These are phyloP conservation scores for Fraxinus platypoda DNA, from an alignment of 305 asterid species.

Conservation along the genomic window DNA sequence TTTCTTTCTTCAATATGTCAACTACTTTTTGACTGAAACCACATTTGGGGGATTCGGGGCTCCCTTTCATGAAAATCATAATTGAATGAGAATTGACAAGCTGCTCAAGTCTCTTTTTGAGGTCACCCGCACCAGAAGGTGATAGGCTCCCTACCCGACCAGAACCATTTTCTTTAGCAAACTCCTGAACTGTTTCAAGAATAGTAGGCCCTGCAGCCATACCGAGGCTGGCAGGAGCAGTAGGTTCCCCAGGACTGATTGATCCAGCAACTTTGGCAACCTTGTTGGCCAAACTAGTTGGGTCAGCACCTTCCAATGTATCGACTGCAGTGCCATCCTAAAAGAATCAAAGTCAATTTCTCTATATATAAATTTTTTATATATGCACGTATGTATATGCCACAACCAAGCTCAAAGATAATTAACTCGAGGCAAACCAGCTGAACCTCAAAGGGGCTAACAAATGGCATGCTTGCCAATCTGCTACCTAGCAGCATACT, in stretches of 20 bases:
- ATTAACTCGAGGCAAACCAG: neutral
- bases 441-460: neutral
- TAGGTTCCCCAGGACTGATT: slow-evolving; percentile 69
- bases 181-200: slow-evolving; percentile 77
- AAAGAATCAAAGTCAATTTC: slow-evolving; percentile 21
- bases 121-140: slow-evolving; percentile 38
- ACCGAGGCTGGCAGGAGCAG: slow-evolving; percentile 97
- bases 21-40: slow-evolving; percentile 93
- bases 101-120: slow-evolving; percentile 57
- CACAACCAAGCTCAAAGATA: neutral
- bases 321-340: slow-evolving; percentile 84
- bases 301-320: slow-evolving; percentile 94
- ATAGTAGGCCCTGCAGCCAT: slow-evolving; percentile 95
- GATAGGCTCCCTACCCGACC: slow-evolving; percentile 34
- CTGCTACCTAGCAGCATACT: neutral
- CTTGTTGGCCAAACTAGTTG: slow-evolving; percentile 95
- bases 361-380: neutral
- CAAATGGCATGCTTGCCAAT: neutral
- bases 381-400: neutral
- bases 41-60: slow-evolving; percentile 78
- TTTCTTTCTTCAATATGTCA: slow-evolving; percentile 76
- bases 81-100: slow-evolving; percentile 68
- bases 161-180: slow-evolving; percentile 54
- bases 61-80: slow-evolving; percentile 95
- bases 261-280: slow-evolving; percentile 89